Conservation (phyloP, 306 rosid genomes). For the Vigna nakashimae region DNA sequence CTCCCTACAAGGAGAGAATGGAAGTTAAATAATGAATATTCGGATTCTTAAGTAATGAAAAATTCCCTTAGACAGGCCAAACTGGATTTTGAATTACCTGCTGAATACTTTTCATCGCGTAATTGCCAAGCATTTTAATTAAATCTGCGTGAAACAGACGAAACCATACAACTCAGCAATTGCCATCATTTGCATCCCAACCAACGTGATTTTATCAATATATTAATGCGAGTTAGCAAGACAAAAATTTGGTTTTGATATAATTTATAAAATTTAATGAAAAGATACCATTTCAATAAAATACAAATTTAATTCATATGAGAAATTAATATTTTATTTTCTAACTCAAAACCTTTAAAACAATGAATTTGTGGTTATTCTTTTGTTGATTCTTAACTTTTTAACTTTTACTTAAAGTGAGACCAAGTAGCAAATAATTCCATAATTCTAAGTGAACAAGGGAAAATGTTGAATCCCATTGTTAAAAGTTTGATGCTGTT, state of each 20-base stretch:
- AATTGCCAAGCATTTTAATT: slow-evolving; percentile 46
- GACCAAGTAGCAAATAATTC: slow-evolving; percentile 5
- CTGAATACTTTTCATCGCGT: slow-evolving; percentile 59
- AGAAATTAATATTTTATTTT: too few relatives aligned
- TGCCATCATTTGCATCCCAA: background rate
- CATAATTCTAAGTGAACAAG: background rate
- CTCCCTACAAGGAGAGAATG: slow-evolving; percentile 65
- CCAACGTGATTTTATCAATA: background rate
- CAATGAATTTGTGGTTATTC: too few relatives aligned
- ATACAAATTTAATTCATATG: too few relatives aligned
- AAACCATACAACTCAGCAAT: background rate
- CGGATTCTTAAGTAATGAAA: background rate
- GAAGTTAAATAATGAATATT: background rate
- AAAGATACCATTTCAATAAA: too few relatives aligned
- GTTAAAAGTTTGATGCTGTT: too few relatives aligned
- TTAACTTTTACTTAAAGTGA: too few relatives aligned
- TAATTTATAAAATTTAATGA: too few relatives aligned
- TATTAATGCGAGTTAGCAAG: too few relatives aligned
- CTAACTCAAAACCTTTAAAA: too few relatives aligned
- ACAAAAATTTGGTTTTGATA: too few relatives aligned
- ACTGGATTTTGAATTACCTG: slow-evolving; percentile 57
- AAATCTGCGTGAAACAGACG: slow-evolving; percentile 53
- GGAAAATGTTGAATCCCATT: background rate
- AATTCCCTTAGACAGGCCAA: background rate
- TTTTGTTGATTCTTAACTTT: too few relatives aligned